Conservation (phyloP, 2,329 filamentous ascomycete species). For the Aspergillus ruber region DNA sequence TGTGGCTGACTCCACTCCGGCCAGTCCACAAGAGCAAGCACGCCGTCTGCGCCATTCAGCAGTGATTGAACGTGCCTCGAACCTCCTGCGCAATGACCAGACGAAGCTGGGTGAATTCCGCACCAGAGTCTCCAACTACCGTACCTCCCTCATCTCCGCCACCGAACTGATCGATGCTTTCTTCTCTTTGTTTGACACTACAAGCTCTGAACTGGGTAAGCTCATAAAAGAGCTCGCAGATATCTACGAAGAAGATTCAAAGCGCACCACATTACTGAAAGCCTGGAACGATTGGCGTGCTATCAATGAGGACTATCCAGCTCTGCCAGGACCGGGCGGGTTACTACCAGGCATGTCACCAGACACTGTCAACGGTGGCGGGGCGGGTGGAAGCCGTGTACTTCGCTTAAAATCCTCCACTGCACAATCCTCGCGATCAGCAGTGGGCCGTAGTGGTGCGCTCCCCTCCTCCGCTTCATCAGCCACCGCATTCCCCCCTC, state of each 20-base stretch:
- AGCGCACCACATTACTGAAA: slow-evolving; percentile 66
- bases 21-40: slow-evolving; percentile 73
- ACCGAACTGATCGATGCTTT: slow-evolving; percentile 77
- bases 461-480: slow-evolving; percentile 32
- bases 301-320: slow-evolving; percentile 92
- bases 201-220: slow-evolving; percentile 74
- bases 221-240: slow-evolving; percentile 87
- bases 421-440: slow-evolving; percentile 58
- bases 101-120: slow-evolving; percentile 74
- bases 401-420: slow-evolving; percentile 65
- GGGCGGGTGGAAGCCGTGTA: slow-evolving; percentile 56
- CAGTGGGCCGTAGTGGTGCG: slow-evolving; percentile 54
- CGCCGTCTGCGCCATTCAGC: slow-evolving; percentile 72
- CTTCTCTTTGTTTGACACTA: slow-evolving; percentile 78
- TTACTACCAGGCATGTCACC: slow-evolving; percentile 53
- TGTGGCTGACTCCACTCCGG: slow-evolving; percentile 29
- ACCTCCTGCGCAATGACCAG: slow-evolving; percentile 70
- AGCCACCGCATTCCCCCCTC: slow-evolving; percentile 41
- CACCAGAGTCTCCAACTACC: slow-evolving; percentile 70
- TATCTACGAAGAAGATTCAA: slow-evolving; percentile 76
- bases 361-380: slow-evolving; percentile 44
- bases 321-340: slow-evolving; percentile 68
- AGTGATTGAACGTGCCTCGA: slow-evolving; percentile 77
- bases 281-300: slow-evolving; percentile 95
- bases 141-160: slow-evolving; percentile 61